Evolutionary conservation across 139 green algal species (phyloP), one percentile per base, ranked within the genome.

Genomic region (Chlamydomonas sp.): DNA sequence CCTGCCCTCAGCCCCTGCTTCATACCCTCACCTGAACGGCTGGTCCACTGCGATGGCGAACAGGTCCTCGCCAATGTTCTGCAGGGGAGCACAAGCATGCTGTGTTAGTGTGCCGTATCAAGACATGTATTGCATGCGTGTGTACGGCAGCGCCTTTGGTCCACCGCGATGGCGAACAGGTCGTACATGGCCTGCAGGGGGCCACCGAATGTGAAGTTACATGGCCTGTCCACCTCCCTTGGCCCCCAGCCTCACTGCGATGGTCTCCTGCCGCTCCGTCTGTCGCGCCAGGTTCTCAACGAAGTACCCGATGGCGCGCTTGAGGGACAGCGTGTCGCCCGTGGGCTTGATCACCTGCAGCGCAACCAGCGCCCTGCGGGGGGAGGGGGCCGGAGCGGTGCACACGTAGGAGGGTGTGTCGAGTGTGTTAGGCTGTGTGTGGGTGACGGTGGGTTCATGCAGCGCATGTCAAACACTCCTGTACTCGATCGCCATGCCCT

Each of bases 11-110:
- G 31, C 31, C 31, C 31, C 31, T 49, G 31, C 1, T 1, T 72
- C 60, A 18, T 2, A 0, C 15, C 6, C 71, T 15, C 81, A 92
- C 63, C 90, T 81, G 95, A 98, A 98, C 57, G 96, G 96, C 91
- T 96, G 93, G 91, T 98, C 96, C 69, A 96, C 14, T 0, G 96
- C 96, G 57, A 98, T 95, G 31, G 94, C 85, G 91, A 98, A 98
- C 72, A 98, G 86, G 87, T 98, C 96, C 88, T 98, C 96, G 1
- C 96, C 96, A 79, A 98, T 98, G 63, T 82, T 88, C 80, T 91
- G 76, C 59, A 85, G 17, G 61, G 17, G 59, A n/a, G 59, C 60
- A 69, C 10, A 74, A 74, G 68, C 10, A 74, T 74, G 15, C 12
- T 7, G 6, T 12, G 15, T 74, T 12, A 74, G 68, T 49, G 31